Conservation (phyloP, 129 eudicot genomes). For the Pulicaria dysenterica region DNA sequence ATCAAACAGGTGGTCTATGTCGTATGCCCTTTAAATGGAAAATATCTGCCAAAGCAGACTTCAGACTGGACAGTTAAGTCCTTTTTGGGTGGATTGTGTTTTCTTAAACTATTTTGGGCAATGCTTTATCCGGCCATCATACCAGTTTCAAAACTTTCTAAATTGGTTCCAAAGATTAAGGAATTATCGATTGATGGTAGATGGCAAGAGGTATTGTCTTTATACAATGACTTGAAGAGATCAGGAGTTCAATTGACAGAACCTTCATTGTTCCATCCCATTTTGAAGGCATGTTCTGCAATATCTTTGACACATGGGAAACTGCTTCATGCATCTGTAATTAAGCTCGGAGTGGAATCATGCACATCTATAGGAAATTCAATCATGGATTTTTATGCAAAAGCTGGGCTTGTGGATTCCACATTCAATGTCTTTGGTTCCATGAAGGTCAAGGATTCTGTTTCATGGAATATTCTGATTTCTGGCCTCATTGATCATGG, state of each 20-base stretch:
- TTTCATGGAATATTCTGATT: constrained; percentile 80
- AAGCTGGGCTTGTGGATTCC: constrained; percentile 51
- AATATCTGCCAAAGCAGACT: not conserved
- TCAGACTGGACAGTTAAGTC: not conserved
- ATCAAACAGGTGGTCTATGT: too few relatives aligned
- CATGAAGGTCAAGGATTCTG: constrained; percentile 52
- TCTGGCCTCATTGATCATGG: constrained; percentile 53
- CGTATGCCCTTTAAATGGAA: too few relatives aligned
- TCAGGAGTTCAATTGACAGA: constrained; percentile 47
- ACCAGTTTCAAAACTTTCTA: constrained; percentile 40
- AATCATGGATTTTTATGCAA: constrained; percentile 65
- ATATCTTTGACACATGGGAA: constrained; percentile 48
- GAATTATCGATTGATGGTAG: constrained; percentile 34
- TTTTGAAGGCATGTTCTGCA: constrained; percentile 61
- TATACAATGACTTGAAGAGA: constrained; percentile 38
- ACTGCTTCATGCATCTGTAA: constrained; percentile 62
- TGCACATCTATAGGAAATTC: constrained; percentile 69
- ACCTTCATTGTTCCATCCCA: constrained; percentile 57
- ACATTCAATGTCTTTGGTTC: constrained; percentile 39
- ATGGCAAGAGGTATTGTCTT: constrained; percentile 54
- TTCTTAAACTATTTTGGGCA: not conserved
- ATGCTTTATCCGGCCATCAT: constrained; percentile 41
- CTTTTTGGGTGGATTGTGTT: not conserved
- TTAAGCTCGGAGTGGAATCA: constrained; percentile 65
- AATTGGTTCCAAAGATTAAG: constrained; percentile 46